A percentile compares a stretch with the other conserved stretches of the same genome.
Conservation (phyloP, 2,329 filamentous ascomycete species). For the Plenodomus biglobosus region DNA sequence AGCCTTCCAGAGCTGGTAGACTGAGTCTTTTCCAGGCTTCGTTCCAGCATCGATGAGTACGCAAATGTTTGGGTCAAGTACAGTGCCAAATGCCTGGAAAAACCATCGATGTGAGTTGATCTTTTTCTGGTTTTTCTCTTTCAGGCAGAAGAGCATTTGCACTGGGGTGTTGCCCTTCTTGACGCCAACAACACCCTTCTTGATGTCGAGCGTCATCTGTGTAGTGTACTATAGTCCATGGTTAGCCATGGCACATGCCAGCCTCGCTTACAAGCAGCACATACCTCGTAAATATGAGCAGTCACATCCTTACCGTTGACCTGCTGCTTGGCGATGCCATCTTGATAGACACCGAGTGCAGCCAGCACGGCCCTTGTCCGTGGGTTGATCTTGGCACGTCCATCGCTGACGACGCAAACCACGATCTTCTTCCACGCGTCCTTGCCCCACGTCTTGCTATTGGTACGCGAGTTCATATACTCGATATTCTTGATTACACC, state of each 20-base stretch:
- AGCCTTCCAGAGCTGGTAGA: conserved; percentile 98
- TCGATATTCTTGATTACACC: conserved; percentile 99
- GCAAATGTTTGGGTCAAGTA: conserved; percentile 94
- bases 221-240: conserved; percentile 66
- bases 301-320: conserved; percentile 97
- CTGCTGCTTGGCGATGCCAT: conserved; percentile 97
- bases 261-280: background rate
- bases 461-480: conserved; percentile 91
- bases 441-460: conserved; percentile 97
- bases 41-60: conserved; percentile 96
- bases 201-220: conserved; percentile 82
- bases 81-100: conserved; percentile 92
- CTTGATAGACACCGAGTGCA: conserved; percentile 94
- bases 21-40: conserved; percentile 87
- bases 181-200: conserved; percentile 83
- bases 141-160: conserved; percentile 95
- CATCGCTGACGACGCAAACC: conserved; percentile 95
- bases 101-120: conserved; percentile 99
- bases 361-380: conserved; percentile 86
- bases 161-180: conserved; percentile 85
- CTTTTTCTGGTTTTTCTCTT: conserved; percentile 99
- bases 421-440: conserved; percentile 99
- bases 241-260: background rate
- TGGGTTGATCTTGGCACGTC: conserved; percentile 94
- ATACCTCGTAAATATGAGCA: conserved; percentile 81